Base-by-base conservation (phyloP, 805 yeast species). In the Grigorovia humatica region DNA sequence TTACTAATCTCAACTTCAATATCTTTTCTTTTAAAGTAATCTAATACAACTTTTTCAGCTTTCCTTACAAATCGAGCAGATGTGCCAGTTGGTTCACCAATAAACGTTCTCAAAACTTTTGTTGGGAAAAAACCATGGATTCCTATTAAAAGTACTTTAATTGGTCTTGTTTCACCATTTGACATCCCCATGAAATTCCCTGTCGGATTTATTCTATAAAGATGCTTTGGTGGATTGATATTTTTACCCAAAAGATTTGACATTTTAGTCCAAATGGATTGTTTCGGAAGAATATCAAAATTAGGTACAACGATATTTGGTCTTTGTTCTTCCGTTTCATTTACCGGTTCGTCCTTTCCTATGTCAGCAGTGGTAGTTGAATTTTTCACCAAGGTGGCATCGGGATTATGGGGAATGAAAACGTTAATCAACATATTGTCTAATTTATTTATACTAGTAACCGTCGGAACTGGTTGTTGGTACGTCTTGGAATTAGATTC, bases 41-140 rank as follows among this genome's bases (percentile, higher is more conserved):
- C 69, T 41, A 79, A 72, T 1, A 93, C 77, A 0, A 90, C 82
- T 52, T 74, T 74, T 56, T 89, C 98, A 0, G 96, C 97, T 61
- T 89, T 97, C 56, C 80, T 82, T 38, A 96, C 88, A 68, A 91
- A 93, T 63, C 85, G 84, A 46, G 84, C 75, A 0, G 98, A 91
- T 0, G 99, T 91, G 0, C 99, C 99, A 19, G 95, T 93, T 4
- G 99, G 99, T 55, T 90, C 89, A 1, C 99, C 99, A 49, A 91
- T 82, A 15, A 91, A 62, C 0, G 96, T 89, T 49, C 99, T 71
- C 9, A 93, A 73, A 75, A 88, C 82, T 55, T 78, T 80, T 1
- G 88, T 85, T 0, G 99, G 99, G 71, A 93, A 91, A 62, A 90
- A 91, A 0, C 99, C 99, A 70, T 91, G 99, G 1, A 91, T 90